These are phyloP conservation scores for Solanum arcanum DNA, from an alignment of 257 asterid species.

Conservation along the genomic window DNA sequence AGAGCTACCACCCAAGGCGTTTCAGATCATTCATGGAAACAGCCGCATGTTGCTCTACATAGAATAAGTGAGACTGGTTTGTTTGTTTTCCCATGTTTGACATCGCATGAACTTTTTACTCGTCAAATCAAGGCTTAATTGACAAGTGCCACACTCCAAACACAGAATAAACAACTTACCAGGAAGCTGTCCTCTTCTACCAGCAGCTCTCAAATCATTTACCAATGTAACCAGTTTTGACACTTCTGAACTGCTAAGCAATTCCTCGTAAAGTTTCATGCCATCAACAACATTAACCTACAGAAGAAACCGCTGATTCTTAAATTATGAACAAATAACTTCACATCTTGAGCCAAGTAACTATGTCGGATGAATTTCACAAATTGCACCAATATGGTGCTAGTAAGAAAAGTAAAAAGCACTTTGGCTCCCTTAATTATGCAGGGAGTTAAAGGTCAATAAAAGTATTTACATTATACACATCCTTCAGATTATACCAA, in stretches of 20 bases:
- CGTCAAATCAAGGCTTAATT: neutral
- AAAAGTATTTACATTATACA: neutral
- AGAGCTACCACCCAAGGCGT: neutral
- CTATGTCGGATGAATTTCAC: neutral
- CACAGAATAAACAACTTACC: constrained; percentile 35
- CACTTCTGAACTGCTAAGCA: constrained; percentile 46
- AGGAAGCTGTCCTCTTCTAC: constrained; percentile 70
- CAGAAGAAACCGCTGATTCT: neutral
- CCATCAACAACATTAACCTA: constrained; percentile 82
- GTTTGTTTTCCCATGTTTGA: neutral
- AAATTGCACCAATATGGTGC: neutral
- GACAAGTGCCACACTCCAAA: neutral
- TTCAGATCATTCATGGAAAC: neutral
- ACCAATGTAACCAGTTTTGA: constrained; percentile 47
- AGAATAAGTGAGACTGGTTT: neutral
- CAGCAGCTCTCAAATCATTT: constrained; percentile 76
- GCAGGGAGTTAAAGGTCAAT: neutral
- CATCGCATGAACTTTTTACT: neutral
- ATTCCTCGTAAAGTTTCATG: constrained; percentile 59
- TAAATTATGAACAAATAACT: neutral
- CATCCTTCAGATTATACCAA: neutral
- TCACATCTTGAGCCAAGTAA: neutral
- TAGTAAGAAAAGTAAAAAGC: neutral
- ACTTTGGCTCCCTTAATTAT: neutral
- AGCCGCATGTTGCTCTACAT: neutral